phyloP scores from a whole-genome alignment of 192 early-diverging fungal genomes.

The Backusella sp. region DNA sequence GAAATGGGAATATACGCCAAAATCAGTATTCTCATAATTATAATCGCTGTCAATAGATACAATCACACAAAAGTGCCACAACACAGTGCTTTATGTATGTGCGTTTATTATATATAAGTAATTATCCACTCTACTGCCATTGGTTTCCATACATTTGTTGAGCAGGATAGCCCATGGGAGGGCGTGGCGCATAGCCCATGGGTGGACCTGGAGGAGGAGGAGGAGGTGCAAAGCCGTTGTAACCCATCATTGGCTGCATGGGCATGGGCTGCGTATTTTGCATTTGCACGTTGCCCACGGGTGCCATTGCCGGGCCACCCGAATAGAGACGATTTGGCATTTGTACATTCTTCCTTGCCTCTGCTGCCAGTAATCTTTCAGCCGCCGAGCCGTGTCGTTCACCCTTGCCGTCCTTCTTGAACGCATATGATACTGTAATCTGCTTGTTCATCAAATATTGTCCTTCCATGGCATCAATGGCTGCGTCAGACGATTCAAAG shows the following conservation, averaged over 20 bases:
- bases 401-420: conserved; percentile 98
- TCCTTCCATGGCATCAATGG: conserved; percentile 97
- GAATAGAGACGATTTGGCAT: conserved; percentile 74
- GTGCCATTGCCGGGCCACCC: conserved; percentile 36
- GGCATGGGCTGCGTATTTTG: conserved; percentile 5
- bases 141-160: neutral
- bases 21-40: too few relatives aligned
- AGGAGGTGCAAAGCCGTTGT: conserved; percentile 4
- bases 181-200: conserved; percentile 7
- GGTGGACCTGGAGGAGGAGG: conserved; percentile 25
- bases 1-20: too few relatives aligned
- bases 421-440: conserved; percentile 88
- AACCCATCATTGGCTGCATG: conserved; percentile 4
- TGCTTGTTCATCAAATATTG: conserved; percentile 95
- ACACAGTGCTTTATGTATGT: neutral
- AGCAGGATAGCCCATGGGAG: neutral
- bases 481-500: conserved; percentile 96
- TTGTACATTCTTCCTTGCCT: conserved; percentile 80
- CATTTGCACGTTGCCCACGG: conserved; percentile 5
- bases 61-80: neutral
- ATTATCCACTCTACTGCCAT: neutral
- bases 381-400: conserved; percentile 95
- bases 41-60: neutral
- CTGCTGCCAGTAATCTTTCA: conserved; percentile 88
- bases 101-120: neutral